Evolutionary conservation across 148 eudicot genomes (phyloP).

Genomic region (Rhododendron molle): DNA sequence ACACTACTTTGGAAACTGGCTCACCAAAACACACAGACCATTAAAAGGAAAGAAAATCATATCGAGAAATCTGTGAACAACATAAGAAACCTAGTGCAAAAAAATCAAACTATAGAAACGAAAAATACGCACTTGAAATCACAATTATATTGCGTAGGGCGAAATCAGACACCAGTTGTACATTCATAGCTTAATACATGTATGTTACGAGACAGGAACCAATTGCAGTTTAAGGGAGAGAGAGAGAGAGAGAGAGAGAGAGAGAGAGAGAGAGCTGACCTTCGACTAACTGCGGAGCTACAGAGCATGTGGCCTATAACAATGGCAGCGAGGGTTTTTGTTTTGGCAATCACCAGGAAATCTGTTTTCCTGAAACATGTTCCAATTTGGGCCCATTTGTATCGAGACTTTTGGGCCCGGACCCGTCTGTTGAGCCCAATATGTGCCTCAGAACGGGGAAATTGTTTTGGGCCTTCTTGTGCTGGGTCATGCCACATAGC

Average conservation of each 20-base stretch:
- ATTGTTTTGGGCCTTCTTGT: not conserved
- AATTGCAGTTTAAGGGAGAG: not conserved
- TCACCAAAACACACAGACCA: not conserved
- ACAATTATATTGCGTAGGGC: not conserved
- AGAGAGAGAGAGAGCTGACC: not conserved
- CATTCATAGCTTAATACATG: not conserved
- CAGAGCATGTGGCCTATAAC: not conserved
- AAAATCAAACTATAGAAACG: not conserved
- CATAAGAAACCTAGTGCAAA: not conserved
- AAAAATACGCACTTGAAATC: not conserved
- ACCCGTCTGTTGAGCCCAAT: not conserved
- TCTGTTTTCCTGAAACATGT: not conserved
- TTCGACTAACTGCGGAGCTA: not conserved
- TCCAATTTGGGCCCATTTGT: not conserved
- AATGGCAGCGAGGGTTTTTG: conserved; percentile 1
- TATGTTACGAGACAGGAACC: not conserved
- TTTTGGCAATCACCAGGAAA: not conserved
- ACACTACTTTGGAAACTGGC: not conserved
- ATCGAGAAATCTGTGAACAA: not conserved
- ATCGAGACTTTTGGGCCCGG: no score
- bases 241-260: not conserved
- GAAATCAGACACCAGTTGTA: not conserved
- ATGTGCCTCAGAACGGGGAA: not conserved
- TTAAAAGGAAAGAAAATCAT: not conserved
- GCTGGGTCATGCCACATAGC: no score